Base-by-base conservation (phyloP, 768 basidiomycete species). In the Boletus huronensis region DNA sequence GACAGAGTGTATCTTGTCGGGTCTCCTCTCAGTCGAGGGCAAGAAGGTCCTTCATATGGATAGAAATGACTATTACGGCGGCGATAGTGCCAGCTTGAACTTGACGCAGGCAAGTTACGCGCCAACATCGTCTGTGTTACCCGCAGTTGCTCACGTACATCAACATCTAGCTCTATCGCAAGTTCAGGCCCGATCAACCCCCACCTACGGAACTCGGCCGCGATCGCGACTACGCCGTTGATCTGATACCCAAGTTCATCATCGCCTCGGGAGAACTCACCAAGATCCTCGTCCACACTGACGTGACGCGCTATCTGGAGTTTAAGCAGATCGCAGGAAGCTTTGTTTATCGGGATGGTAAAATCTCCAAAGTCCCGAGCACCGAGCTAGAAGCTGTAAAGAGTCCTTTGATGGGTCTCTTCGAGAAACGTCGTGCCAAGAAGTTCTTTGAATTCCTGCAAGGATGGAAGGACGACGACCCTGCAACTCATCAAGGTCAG, bases 41-140 rank as follows among this genome's bases (percentile, higher is more conserved):
- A 98, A 98, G 83, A 99, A 98, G 77, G 97, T 99, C 66, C 85
- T 99, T 48, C 97, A 99, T 74, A 98, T 97, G 82, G 94, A 96
- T 74, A 81, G 93, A 66, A 98, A 98, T 67, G 96, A 99, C 74
- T 99, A 99, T 75, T 99, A 99, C 58, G 97, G 97, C 42, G 97
- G 91, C 52, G 97, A 98, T 68, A 90, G 91, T 67, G 97, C 97
- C 43, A 93, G 90, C 77, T 77, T 98, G 72, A 99, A 98, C 77
- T 74, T 99, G 64, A 97, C 94, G 19, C 97, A 99, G 85, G 96
- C 91, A 66, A 61, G 80, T 45, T 54, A 57, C 49, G 41, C 57
- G 42, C 52, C 50, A 53, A 48, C 47, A 42, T 47, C 2, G n/a
- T 53, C 39, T 32, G 26, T 53, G 31, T 25, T 53, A 23, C 23